Evolutionary conservation across 345 rosid species (phyloP), one percentile per base, ranked within the genome.

Genomic region (Citrus inodora): DNA sequence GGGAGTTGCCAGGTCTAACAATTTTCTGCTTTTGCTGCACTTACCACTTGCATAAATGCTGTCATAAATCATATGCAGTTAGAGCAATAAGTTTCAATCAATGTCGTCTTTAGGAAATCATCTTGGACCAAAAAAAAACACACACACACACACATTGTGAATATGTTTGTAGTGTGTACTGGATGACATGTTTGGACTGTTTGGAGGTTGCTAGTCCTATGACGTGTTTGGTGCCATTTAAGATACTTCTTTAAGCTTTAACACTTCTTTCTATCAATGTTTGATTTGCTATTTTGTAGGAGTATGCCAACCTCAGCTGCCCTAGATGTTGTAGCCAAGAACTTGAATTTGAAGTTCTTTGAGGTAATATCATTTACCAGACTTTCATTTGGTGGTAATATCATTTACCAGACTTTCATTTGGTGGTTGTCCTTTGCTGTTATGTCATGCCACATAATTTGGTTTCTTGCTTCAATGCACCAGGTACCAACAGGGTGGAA

Each of bases 231-330:
- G 27, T 10, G 19, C 22, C 30, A 53, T 42, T 46, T 42, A 42
- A 24, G 40, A 35, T 30, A 42, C 46, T 74, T 74, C 25, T 67
- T 67, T 56, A 59, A 21, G 48, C 35, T 53, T 35, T 22, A 51
- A 28, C 32, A 14, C 55, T 76, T 53, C 9, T 66, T 48, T 33
- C 72, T 17, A 42, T 21, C 51, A 72, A 56, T 2, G 74, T 59
- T 53, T 73, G 25, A n/a, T 70, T 75, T 86, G 32, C 58, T 76
- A 17, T 67, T 79, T 88, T 89, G 74, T 81, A 97, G 98, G 99
- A 97, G 98, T 89, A 97, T 97, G 98, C 99, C 99, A 35, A 97
- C 99, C 55, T 94, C 98, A 67, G 98, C 98, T 81, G 99, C 98
- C 65, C 97, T 97, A 75, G 98, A 97, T 85, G 97, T 97, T 71